Evolutionary conservation across 306 rosid species (phyloP).

Genomic region (Aeschynomene evenia): DNA sequence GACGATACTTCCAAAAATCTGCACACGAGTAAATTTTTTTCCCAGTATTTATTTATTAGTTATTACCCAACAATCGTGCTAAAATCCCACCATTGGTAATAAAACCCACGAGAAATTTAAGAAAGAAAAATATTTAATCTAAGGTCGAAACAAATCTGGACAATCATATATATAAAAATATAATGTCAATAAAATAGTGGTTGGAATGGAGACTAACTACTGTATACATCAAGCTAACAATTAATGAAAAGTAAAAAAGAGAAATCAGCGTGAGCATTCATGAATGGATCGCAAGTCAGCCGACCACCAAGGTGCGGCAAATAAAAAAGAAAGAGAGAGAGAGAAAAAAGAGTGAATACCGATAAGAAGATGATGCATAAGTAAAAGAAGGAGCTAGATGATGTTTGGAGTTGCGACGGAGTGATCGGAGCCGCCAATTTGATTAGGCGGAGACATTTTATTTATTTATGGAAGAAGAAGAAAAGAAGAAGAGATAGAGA

Average conservation of each 20-base stretch:
- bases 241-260: not conserved
- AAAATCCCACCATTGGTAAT: not conserved
- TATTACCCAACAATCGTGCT: not conserved
- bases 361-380: not conserved
- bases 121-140: not conserved
- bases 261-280: not conserved
- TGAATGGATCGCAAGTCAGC: conserved; percentile 5
- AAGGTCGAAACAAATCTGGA: conserved; percentile 10
- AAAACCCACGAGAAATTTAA: not conserved
- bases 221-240: not conserved
- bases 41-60: not conserved
- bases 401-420: conserved; percentile 18
- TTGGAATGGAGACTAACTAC: not conserved
- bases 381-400: conserved; percentile 20
- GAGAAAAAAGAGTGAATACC: conserved; percentile 26
- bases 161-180: not conserved
- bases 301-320: not conserved
- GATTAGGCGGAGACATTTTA: conserved; percentile 16
- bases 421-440: conserved; percentile 29
- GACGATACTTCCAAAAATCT: not conserved
- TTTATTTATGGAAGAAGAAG: not conserved
- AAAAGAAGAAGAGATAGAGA: not conserved
- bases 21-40: not conserved
- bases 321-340: not conserved
- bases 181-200: not conserved